A percentile compares a stretch with the other conserved stretches of the same genome.
phyloP scores from a whole-genome alignment of 2,329 filamentous ascomycete species.

The Trichoderma polysporum region DNA sequence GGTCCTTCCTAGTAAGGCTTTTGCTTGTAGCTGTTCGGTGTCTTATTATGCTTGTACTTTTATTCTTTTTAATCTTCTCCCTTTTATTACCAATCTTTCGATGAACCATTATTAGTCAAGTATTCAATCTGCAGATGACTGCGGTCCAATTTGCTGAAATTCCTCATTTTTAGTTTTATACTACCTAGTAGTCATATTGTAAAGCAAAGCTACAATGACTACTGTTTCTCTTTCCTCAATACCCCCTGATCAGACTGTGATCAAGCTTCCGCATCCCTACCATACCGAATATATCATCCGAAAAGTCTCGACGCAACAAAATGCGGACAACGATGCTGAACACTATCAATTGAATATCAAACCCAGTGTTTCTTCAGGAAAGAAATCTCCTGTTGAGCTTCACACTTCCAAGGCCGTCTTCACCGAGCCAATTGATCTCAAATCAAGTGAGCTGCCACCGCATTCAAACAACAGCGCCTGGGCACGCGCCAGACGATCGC shows the following conservation, averaged over 20 bases:
- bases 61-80: background rate
- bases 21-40: background rate
- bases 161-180: background rate
- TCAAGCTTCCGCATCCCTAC: conserved; percentile 53
- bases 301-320: conserved; percentile 29
- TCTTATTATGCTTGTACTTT: background rate
- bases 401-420: conserved; percentile 42
- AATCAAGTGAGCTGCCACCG: conserved; percentile 49
- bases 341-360: conserved; percentile 40
- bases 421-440: conserved; percentile 47
- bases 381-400: conserved; percentile 32
- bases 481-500: conserved; percentile 56
- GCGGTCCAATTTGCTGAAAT: background rate
- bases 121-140: background rate
- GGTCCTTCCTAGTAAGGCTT: background rate
- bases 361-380: conserved; percentile 27
- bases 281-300: conserved; percentile 46
- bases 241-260: conserved; percentile 39
- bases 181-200: background rate
- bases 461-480: conserved; percentile 56
- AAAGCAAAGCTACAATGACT: conserved; percentile 25
- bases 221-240: conserved; percentile 30
- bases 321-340: background rate
- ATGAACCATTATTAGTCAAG: background rate
- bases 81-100: background rate